Evolutionary conservation across 176 grass and related monocot genomes (phyloP), one percentile per base, ranked within the genome.

Genomic region (Thinopyrum elongatum): DNA sequence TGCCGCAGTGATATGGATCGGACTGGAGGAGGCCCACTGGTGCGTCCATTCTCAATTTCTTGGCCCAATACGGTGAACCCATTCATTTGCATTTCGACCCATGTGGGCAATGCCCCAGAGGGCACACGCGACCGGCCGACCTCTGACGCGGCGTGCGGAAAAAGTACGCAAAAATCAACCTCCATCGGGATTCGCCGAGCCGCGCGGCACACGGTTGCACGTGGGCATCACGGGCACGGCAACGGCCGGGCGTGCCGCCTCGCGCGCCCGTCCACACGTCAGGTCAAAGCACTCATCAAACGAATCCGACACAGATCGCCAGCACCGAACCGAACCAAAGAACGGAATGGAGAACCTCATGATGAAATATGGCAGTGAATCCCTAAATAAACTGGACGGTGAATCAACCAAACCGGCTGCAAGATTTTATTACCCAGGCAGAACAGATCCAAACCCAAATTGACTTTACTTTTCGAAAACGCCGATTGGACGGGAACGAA

Each of bases 111-210:
- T 53, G 49, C 1, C 49, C 49, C 2, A 53, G n/a, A 46, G 10
- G n/a, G 34, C 55, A 4, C 58, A 1, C 57, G 27, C 58, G 42
- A 41, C 67, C 58, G 41, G 23, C 76, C 68, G 87, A 75, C 57
- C 49, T 27, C 10, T 16, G 23, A 7, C 5, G 25, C 2, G 4
- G 67, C 4, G 53, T 86, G 71, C 70, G 62, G 47, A n/a, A 35
- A 66, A 73, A 73, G 77, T 10, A 39, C 10, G n/a, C 30, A 59
- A 36, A 72, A 67, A 14, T 19, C 13, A 27, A 53, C 12, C 76
- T 44, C 41, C 31, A 84, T 74, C 67, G 87, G 70, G 87, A 88
- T 84, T 27, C 74, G 75, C 39, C 39, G 42, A 75, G 58, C 39
- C 42, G 47, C 49, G 46, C 16, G 15, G 15, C 16, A 53, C 78